Conservation (phyloP, 208 protist genomes). For the Leishmania amazonensis region DNA sequence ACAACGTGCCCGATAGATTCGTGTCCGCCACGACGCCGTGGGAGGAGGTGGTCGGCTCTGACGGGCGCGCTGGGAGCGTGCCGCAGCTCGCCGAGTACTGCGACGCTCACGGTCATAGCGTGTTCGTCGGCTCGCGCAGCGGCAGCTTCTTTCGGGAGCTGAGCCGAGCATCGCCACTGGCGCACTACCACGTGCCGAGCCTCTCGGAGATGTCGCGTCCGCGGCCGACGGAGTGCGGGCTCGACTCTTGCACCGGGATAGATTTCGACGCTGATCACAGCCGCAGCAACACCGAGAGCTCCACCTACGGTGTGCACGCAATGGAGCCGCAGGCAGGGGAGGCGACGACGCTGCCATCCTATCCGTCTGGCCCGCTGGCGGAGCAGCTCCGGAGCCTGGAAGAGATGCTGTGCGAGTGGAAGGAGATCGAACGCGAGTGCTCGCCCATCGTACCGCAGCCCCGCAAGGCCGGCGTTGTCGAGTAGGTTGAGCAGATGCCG, state of each 20-base stretch:
- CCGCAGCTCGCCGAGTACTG: background rate
- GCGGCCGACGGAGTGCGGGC: background rate
- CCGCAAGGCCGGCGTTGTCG: background rate
- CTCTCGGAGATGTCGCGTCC: background rate
- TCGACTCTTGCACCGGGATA: background rate
- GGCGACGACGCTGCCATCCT: background rate
- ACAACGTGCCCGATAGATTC: background rate
- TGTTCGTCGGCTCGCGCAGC: slow-evolving; percentile 6
- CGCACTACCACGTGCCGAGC: background rate
- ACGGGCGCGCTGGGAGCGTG: background rate
- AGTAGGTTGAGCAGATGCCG: background rate
- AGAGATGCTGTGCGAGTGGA: slow-evolving; percentile 53
- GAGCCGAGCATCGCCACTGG: background rate
- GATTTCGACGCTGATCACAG: background rate
- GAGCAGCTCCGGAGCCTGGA: slow-evolving; percentile 45
- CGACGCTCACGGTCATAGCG: background rate
- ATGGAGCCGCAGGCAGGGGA: background rate
- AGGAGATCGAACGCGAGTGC: slow-evolving; percentile 43
- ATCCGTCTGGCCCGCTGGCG: slow-evolving; percentile 13
- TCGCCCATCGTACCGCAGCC: slow-evolving; percentile 24
- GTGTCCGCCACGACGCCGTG: background rate
- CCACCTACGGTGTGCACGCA: background rate
- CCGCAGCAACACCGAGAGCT: background rate
- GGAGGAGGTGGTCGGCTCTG: background rate
- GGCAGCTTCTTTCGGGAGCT: slow-evolving; percentile 19